phyloP scores from a whole-genome alignment of 2,329 filamentous ascomycete species.

The Colletotrichum sp. region DNA sequence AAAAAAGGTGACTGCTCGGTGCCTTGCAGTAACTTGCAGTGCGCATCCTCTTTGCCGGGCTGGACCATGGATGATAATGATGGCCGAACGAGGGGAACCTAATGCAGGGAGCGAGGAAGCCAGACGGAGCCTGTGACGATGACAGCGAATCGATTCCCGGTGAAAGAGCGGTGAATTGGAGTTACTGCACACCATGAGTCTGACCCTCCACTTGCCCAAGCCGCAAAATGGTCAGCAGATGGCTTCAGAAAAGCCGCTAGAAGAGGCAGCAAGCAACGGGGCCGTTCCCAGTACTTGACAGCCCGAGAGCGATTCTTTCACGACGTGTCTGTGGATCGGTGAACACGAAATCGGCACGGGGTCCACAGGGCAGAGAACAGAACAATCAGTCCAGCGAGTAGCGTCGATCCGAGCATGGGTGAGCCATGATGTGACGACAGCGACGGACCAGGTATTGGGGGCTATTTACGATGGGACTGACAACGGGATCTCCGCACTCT shows the following conservation, averaged over 20 bases:
- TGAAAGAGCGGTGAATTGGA: constrained; percentile 19
- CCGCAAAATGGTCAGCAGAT: constrained; percentile 14
- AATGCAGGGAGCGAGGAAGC: constrained; percentile 7
- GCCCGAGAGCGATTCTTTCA: neutral
- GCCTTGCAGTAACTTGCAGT: neutral
- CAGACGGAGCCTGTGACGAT: neutral
- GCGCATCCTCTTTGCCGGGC: neutral
- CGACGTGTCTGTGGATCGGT: neutral
- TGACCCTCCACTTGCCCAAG: neutral
- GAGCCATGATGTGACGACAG: neutral
- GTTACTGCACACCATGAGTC: neutral
- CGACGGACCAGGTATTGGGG: neutral
- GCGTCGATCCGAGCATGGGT: constrained; percentile 11
- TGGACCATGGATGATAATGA: neutral
- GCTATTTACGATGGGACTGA: neutral
- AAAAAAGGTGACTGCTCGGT: neutral
- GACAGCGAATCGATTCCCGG: constrained; percentile 8
- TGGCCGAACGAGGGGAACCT: neutral
- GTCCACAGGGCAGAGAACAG: neutral
- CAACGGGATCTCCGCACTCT: neutral
- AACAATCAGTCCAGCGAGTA: neutral
- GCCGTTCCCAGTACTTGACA: constrained; percentile 4
- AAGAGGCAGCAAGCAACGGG: neutral
- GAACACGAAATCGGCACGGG: neutral
- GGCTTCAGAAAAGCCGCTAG: neutral